Evolutionary conservation across 345 rosid genomes (phyloP).

Genomic region (Eucalyptus tenuipes): DNA sequence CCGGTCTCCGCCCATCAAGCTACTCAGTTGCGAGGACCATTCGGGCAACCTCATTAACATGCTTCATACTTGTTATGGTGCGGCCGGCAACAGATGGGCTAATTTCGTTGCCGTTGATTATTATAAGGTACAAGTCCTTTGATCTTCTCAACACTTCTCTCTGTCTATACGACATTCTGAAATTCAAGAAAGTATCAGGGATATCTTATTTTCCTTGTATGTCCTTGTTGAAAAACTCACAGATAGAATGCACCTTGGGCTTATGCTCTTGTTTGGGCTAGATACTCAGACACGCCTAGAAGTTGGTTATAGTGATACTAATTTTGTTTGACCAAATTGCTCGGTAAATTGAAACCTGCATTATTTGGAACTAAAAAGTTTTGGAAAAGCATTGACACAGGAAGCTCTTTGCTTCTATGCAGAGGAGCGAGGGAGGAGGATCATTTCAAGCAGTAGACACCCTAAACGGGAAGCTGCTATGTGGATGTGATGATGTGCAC

Average conservation of each 20-base stretch:
- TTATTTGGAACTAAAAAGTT: neutral
- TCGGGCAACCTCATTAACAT: constrained; percentile 35
- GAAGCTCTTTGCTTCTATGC: neutral
- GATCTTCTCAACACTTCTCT: neutral
- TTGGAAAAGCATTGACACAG: neutral
- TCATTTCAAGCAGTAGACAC: constrained; percentile 50
- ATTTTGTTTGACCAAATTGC: neutral
- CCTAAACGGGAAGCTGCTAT: constrained; percentile 41
- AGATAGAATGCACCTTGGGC: neutral
- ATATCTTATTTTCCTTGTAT: constrained; percentile 6
- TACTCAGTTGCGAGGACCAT: constrained; percentile 23
- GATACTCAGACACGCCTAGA: neutral
- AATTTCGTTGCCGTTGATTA: constrained; percentile 38
- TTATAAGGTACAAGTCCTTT: neutral
- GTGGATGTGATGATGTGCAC: constrained; percentile 35
- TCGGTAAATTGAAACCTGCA: neutral
- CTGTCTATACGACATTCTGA: neutral
- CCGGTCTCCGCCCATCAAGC: constrained; percentile 9
- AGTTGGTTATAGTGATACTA: neutral
- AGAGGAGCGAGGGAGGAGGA: constrained; percentile 72
- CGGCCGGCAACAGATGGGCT: constrained; percentile 45
- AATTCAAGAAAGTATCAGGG: neutral
- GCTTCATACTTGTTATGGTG: constrained; percentile 35
- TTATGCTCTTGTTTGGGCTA: neutral
- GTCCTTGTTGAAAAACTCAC: constrained; percentile 11